Evolutionary conservation across 768 basidiomycete species (phyloP).

Genomic region (Hemileccinum rubropunctum): DNA sequence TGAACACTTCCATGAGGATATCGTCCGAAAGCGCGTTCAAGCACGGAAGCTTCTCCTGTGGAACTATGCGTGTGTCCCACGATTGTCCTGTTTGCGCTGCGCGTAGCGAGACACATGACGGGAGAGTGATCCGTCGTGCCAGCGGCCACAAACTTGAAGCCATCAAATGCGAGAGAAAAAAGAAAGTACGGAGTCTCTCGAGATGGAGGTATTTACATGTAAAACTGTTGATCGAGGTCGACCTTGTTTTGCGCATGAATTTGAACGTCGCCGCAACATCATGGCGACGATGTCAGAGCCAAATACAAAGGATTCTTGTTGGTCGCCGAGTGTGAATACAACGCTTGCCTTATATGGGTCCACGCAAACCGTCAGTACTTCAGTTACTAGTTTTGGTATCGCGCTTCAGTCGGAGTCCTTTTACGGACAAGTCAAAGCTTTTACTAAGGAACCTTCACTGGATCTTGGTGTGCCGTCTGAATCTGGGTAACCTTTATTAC

Average conservation of each 20-base stretch:
- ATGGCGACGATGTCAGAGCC: constrained; percentile 17
- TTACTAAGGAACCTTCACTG: no score
- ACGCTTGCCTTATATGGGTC: constrained; percentile 20
- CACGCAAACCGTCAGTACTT: no score
- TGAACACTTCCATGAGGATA: constrained; percentile 37
- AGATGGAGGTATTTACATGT: constrained; percentile 18
- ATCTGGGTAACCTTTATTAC: constrained; percentile 66
- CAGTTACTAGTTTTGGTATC: no score
- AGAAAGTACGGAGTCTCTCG: constrained; percentile 1
- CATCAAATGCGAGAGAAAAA: constrained; percentile 17
- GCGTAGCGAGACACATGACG: constrained; percentile 14
- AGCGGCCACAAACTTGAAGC: constrained; percentile 22
- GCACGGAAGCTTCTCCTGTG: constrained; percentile 24
- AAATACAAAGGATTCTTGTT: constrained; percentile 23
- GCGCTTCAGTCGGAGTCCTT: no score
- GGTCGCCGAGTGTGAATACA: constrained; percentile 16
- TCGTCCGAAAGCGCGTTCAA: constrained; percentile 36
- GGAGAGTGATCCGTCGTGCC: constrained; percentile 15
- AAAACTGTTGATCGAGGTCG: constrained; percentile 16
- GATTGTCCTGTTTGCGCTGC: constrained; percentile 15
- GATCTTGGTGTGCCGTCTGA: neutral
- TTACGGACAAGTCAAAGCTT: no score
- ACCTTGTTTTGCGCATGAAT: constrained; percentile 22
- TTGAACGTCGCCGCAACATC: constrained; percentile 16
- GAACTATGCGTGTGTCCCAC: constrained; percentile 25